These are phyloP conservation scores for Senna tora DNA, from an alignment of 306 rosid genomes.

Conservation along the genomic window DNA sequence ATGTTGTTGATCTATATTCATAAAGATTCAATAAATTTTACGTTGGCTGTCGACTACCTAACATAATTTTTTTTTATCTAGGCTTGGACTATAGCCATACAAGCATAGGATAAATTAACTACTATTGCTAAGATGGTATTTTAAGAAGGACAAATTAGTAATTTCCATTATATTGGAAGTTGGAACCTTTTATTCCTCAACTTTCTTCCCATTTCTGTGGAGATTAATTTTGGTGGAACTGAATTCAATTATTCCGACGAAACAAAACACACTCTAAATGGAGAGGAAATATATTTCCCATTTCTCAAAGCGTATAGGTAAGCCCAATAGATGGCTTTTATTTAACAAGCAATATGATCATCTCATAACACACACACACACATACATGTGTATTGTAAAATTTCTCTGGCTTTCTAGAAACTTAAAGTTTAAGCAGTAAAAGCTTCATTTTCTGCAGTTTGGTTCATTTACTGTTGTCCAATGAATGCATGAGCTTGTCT, in stretches of 20 bases:
- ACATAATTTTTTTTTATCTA: too few relatives aligned
- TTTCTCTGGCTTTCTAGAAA: conserved; percentile 14
- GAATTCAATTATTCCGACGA: background rate
- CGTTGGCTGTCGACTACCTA: too few relatives aligned
- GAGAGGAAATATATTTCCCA: too few relatives aligned
- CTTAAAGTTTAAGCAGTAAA: background rate
- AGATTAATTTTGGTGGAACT: background rate
- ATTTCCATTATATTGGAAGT: too few relatives aligned
- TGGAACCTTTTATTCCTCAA: too few relatives aligned
- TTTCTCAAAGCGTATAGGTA: background rate
- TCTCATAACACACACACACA: background rate
- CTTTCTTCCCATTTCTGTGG: background rate
- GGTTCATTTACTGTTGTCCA: conserved; percentile 3
- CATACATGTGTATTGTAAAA: background rate
- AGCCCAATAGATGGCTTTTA: background rate
- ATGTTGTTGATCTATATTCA: too few relatives aligned
- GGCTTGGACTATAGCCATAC: too few relatives aligned
- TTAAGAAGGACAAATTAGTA: background rate
- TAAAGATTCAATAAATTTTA: too few relatives aligned
- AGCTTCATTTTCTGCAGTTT: background rate
- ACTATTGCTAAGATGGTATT: background rate
- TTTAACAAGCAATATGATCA: background rate
- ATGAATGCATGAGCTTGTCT: conserved; percentile 2
- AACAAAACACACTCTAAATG: too few relatives aligned
- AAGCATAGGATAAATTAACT: too few relatives aligned